Conservation (phyloP, 2,329 filamentous ascomycete species). For the Aspergillus awamori region DNA sequence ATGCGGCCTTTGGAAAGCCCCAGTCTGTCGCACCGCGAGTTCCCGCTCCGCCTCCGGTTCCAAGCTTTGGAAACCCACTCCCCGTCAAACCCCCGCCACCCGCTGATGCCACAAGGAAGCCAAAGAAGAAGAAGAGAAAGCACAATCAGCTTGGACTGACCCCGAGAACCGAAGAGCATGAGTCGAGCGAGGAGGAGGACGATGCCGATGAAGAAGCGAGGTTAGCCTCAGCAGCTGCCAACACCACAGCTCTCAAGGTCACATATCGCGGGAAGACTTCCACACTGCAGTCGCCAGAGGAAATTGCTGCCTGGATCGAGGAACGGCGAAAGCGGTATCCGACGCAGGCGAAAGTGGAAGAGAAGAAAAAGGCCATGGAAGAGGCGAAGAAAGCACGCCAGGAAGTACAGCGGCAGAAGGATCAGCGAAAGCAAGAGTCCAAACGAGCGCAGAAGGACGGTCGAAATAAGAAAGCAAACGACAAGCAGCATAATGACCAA, state of each 20-base stretch:
- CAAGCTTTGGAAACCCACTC: constrained; percentile 48
- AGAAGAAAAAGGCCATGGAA: constrained; percentile 65
- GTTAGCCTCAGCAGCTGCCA: constrained; percentile 33
- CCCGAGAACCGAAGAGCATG: constrained; percentile 48
- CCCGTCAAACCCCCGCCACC: constrained; percentile 47
- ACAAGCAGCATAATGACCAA: constrained; percentile 28
- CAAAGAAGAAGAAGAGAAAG: constrained; percentile 47
- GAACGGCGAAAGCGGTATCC: constrained; percentile 81
- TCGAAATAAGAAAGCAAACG: constrained; percentile 24
- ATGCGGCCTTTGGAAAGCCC: constrained; percentile 41
- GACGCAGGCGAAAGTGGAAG: constrained; percentile 68
- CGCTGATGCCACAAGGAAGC: constrained; percentile 37
- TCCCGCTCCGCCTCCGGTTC: constrained; percentile 48
- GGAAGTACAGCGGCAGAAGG: constrained; percentile 43
- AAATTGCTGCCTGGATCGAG: constrained; percentile 77
- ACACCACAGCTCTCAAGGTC: constrained; percentile 47
- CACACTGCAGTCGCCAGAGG: constrained; percentile 59
- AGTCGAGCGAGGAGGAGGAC: constrained; percentile 51
- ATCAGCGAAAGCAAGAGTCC: constrained; percentile 41
- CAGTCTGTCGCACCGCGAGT: constrained; percentile 33
- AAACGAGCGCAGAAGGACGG: constrained; percentile 38
- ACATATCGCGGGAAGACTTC: constrained; percentile 60
- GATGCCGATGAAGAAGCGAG: constrained; percentile 51
- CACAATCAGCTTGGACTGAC: constrained; percentile 53
- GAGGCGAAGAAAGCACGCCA: constrained; percentile 59